phyloP scores from a whole-genome alignment of 179 eudicot genomes.

The Sideroxylon spinosum region DNA sequence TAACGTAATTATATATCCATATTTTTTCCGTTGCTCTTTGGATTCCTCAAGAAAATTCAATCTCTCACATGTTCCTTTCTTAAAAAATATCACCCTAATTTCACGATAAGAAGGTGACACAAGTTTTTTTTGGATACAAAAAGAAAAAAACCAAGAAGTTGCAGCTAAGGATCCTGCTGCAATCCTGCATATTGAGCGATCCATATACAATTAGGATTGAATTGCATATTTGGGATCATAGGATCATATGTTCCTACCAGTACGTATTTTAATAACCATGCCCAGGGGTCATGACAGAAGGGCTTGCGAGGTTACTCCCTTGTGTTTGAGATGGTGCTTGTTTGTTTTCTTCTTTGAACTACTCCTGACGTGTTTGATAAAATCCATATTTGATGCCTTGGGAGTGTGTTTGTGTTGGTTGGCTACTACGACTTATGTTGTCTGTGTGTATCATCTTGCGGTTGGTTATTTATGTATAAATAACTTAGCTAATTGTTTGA shows the following conservation, averaged over 20 bases:
- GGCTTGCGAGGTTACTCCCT: too few relatives aligned
- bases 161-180: too few relatives aligned
- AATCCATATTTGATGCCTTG: neutral
- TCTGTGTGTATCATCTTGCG: neutral
- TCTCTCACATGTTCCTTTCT: neutral
- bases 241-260: too few relatives aligned
- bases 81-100: neutral
- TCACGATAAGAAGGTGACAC: neutral
- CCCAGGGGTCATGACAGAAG: too few relatives aligned
- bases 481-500: neutral
- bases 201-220: too few relatives aligned
- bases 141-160: too few relatives aligned
- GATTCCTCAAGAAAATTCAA: neutral
- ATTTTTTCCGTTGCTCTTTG: conserved; percentile 15
- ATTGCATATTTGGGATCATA: too few relatives aligned
- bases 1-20: neutral
- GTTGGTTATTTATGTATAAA: neutral
- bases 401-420: neutral
- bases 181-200: too few relatives aligned
- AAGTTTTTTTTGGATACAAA: neutral
- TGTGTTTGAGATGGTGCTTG: too few relatives aligned
- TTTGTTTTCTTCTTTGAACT: neutral
- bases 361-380: neutral
- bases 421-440: neutral
- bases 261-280: too few relatives aligned